phyloP scores from a whole-genome alignment of 2,329 filamentous ascomycete species.

The Domatiomyces globalis region DNA sequence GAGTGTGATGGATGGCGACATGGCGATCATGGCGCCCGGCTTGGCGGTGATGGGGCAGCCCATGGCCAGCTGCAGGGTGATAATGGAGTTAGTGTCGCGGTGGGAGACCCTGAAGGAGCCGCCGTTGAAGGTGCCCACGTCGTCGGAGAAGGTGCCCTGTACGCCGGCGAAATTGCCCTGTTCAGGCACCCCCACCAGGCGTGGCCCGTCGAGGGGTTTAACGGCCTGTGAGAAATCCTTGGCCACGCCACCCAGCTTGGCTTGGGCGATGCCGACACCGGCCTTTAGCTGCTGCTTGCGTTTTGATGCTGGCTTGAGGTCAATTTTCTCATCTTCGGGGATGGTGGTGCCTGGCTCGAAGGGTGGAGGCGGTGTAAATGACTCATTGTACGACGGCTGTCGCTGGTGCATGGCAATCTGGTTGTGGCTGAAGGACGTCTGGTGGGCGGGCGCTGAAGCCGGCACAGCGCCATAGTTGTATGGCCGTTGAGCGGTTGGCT shows the following conservation, averaged over 20 bases:
- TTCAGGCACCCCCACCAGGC: conserved; percentile 29
- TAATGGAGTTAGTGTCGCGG: conserved; percentile 73
- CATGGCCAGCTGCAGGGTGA: conserved; percentile 79
- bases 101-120: conserved; percentile 90
- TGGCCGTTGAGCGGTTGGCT: conserved; percentile 15
- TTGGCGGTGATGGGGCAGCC: conserved; percentile 71
- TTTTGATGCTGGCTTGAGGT: background rate
- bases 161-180: conserved; percentile 50
- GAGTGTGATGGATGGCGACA: conserved; percentile 76
- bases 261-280: background rate
- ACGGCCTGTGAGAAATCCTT: background rate
- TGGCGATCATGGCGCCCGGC: conserved; percentile 84
- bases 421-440: conserved; percentile 15
- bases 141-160: conserved; percentile 53
- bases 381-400: background rate
- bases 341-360: background rate
- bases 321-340: background rate
- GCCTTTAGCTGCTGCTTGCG: background rate
- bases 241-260: background rate
- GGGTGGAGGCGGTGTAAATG: background rate
- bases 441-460: conserved; percentile 14
- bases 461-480: conserved; percentile 15
- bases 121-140: conserved; percentile 93
- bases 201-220: conserved; percentile 1
- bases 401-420: background rate